phyloP scores from a whole-genome alignment of 257 asterid species.

The Verbascum thapsus region DNA sequence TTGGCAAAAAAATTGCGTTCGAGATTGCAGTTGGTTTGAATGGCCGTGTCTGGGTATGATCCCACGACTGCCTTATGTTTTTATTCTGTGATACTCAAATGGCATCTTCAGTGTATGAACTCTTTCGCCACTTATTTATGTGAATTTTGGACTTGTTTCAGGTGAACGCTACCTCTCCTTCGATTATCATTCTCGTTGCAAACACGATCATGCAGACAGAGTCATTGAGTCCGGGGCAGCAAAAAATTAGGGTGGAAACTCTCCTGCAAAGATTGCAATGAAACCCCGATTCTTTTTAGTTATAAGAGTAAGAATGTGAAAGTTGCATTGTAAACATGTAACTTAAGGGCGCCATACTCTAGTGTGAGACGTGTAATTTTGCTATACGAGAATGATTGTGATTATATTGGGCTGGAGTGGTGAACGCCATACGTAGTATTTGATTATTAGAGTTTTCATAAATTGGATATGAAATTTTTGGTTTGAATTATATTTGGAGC shows the following conservation, averaged over 20 bases:
- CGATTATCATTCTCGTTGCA: slow-evolving; percentile 66
- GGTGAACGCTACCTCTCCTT: slow-evolving; percentile 82
- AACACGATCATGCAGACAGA: slow-evolving; percentile 85
- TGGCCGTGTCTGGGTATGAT: slow-evolving; percentile 92
- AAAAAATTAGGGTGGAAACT: slow-evolving; percentile 76
- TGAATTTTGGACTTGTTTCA: slow-evolving; percentile 24
- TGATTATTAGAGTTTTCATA: no score
- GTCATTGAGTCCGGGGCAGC: slow-evolving; percentile 76
- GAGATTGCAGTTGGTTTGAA: slow-evolving; percentile 93
- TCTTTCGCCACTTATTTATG: slow-evolving; percentile 12
- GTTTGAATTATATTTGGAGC: no score
- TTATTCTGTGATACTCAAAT: slow-evolving; percentile 5
- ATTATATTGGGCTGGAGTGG: no score
- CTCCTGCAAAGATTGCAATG: slow-evolving; percentile 69
- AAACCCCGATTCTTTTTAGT: slow-evolving; percentile 4
- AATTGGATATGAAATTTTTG: no score
- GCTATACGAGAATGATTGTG: no score
- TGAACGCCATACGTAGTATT: no score
- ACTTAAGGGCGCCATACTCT: no score
- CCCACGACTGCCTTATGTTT: slow-evolving; percentile 20
- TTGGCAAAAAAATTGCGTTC: slow-evolving; percentile 91
- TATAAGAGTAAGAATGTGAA: background rate
- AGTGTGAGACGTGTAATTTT: no score
- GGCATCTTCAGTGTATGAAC: background rate
- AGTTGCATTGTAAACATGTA: no score